These are phyloP conservation scores for Blastocystis sp. DNA, from an alignment of 352 stramenopile genomes.

Conservation along the genomic window DNA sequence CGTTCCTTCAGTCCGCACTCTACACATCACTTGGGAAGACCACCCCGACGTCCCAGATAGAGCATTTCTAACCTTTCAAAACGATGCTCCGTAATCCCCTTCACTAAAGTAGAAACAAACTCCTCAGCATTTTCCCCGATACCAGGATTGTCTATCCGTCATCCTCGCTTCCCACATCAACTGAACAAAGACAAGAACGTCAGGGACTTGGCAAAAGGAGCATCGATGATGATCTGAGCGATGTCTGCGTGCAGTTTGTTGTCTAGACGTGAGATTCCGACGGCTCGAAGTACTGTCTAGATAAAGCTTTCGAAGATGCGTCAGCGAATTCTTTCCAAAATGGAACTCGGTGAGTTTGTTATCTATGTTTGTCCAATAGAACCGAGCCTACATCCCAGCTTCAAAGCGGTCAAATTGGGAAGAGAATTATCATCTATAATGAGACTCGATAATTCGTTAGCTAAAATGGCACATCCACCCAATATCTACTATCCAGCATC, in stretches of 20 bases:
- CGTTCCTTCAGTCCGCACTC: conserved; percentile 35
- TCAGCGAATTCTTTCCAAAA: not conserved
- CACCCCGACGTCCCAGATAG: not conserved
- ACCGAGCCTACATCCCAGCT: not conserved
- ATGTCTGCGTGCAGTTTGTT: conserved; percentile 13
- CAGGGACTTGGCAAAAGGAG: conserved; percentile 26
- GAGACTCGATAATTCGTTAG: not conserved
- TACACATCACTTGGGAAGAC: not conserved
- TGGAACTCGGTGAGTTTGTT: not conserved
- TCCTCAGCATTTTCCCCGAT: conserved; percentile 23
- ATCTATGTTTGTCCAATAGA: not conserved
- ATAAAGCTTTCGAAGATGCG: conserved; percentile 24
- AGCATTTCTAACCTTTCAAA: conserved; percentile 40
- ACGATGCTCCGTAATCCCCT: conserved; percentile 5
- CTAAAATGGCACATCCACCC: not conserved
- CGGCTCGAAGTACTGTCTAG: not conserved
- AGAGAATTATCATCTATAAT: not conserved
- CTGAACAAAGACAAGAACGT: conserved; percentile 37
- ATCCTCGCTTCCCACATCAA: not conserved
- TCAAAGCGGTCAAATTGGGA: not conserved
- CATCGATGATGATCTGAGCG: not conserved
- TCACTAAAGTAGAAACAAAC: not conserved
- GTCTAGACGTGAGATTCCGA: not conserved
- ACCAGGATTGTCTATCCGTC: not conserved
- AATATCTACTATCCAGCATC: not conserved